phyloP scores from a whole-genome alignment of 768 basidiomycete genomes.

The Mycena vulgaris region DNA sequence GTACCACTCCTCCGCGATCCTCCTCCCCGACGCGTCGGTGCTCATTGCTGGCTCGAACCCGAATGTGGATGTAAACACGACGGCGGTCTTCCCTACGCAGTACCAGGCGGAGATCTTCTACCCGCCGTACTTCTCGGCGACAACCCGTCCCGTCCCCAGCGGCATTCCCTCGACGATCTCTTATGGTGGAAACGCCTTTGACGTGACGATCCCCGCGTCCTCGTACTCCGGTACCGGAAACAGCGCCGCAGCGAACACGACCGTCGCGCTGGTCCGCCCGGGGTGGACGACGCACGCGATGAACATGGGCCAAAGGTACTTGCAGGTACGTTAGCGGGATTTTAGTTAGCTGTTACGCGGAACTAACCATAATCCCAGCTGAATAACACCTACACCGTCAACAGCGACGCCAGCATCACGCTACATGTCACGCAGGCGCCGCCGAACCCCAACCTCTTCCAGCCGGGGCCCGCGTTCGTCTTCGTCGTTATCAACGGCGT shows the following conservation, averaged over 20 bases:
- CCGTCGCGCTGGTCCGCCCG: slow-evolving; percentile 84
- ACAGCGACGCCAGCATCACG: slow-evolving; percentile 81
- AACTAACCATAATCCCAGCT: too few relatives aligned
- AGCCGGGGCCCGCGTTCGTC: slow-evolving; percentile 89
- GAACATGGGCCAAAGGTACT: slow-evolving; percentile 89
- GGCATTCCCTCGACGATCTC: slow-evolving; percentile 81
- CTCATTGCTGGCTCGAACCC: slow-evolving; percentile 95
- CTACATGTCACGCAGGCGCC: slow-evolving; percentile 88
- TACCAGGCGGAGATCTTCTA: slow-evolving; percentile 93
- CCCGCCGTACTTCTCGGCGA: slow-evolving; percentile 87
- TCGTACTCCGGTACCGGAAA: slow-evolving; percentile 80
- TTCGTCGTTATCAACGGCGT: slow-evolving; percentile 90
- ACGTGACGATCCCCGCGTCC: slow-evolving; percentile 76
- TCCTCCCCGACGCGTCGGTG: slow-evolving; percentile 90
- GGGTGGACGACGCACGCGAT: slow-evolving; percentile 91
- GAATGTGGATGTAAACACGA: slow-evolving; percentile 83
- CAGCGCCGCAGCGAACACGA: slow-evolving; percentile 80
- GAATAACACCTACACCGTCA: slow-evolving; percentile 88
- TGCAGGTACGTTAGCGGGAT: too few relatives aligned
- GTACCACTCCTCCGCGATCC: slow-evolving; percentile 94
- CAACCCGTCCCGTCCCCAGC: slow-evolving; percentile 75
- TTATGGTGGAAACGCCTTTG: slow-evolving; percentile 89
- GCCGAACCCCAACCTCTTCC: slow-evolving; percentile 88
- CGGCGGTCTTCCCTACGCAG: slow-evolving; percentile 79
- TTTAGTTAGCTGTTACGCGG: too few relatives aligned